Evolutionary conservation across 2,329 filamentous ascomycete species (phyloP).

Genomic region (Aspergillus awamori): DNA sequence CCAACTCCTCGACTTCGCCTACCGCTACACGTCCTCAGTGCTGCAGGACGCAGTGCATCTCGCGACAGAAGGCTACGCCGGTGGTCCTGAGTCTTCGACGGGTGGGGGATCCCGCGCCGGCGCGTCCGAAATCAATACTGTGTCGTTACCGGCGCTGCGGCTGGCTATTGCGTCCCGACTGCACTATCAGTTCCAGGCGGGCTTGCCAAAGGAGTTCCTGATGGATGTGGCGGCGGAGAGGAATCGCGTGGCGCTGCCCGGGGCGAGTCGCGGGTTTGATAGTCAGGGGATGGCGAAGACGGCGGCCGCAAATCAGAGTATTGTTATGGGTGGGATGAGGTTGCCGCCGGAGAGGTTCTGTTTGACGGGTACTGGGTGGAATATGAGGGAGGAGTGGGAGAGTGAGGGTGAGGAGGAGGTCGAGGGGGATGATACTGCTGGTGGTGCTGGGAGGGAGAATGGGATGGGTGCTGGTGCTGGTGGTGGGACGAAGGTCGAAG

Average conservation of each 20-base stretch:
- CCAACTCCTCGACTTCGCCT: slow-evolving; percentile 56
- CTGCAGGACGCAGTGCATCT: slow-evolving; percentile 57
- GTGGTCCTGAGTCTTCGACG: slow-evolving; percentile 12
- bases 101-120: slow-evolving; percentile 29
- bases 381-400: slow-evolving; percentile 61
- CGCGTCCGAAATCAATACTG: slow-evolving; percentile 51
- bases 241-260: slow-evolving; percentile 57
- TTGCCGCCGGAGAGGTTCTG: slow-evolving; percentile 66
- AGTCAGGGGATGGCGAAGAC: slow-evolving; percentile 25
- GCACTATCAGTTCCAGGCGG: slow-evolving; percentile 62
- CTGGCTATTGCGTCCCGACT: slow-evolving; percentile 63
- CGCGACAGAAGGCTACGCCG: slow-evolving; percentile 54
- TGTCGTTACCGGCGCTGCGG: slow-evolving; percentile 61
- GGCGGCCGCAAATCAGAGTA: slow-evolving; percentile 34
- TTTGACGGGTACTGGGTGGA: slow-evolving; percentile 60
- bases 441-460: slow-evolving; percentile 33
- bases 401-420: slow-evolving; percentile 53
- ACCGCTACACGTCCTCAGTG: slow-evolving; percentile 57
- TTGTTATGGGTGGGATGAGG: slow-evolving; percentile 56
- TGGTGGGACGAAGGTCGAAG: slow-evolving; percentile 22
- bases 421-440: slow-evolving; percentile 31
- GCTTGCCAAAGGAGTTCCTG: slow-evolving; percentile 64
- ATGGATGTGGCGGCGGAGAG: slow-evolving; percentile 59
- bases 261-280: slow-evolving; percentile 56
- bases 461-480: slow-evolving; percentile 18